These are phyloP conservation scores for Tulasnella sp. DNA, from an alignment of 768 basidiomycete species.

Conservation along the genomic window DNA sequence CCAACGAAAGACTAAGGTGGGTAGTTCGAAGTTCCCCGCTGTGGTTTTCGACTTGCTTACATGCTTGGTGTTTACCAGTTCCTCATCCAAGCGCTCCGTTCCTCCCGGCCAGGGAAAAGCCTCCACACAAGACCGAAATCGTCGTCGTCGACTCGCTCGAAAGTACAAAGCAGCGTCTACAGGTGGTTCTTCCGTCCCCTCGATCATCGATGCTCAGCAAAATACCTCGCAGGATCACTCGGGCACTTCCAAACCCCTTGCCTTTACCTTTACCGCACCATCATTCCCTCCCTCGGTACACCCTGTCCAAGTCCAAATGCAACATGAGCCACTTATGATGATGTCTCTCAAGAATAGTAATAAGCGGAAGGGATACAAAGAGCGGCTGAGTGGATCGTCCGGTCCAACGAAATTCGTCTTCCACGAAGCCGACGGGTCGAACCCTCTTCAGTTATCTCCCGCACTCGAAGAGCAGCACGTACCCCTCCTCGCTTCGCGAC, in stretches of 20 bases:
- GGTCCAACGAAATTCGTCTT: constrained; percentile 1
- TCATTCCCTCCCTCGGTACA: background rate
- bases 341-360: constrained; percentile 16
- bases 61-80: background rate
- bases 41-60: background rate
- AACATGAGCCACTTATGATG: constrained; percentile 1
- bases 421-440: background rate
- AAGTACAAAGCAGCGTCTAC: background rate
- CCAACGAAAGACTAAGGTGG: background rate
- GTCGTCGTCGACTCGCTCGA: background rate
- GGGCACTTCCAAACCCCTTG: background rate
- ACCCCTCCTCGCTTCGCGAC: background rate
- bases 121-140: constrained; percentile 8
- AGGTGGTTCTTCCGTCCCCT: background rate
- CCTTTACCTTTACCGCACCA: background rate
- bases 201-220: background rate
- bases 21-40: background rate
- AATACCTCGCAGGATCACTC: background rate
- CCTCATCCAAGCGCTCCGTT: background rate
- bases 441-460: background rate
- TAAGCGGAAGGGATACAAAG: constrained; percentile 15
- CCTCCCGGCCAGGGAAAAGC: constrained; percentile 17
- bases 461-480: background rate
- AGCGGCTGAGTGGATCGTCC: background rate
- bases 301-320: background rate